These are phyloP conservation scores for Lepidium didymum DNA, from an alignment of 345 rosid genomes.

Conservation along the genomic window DNA sequence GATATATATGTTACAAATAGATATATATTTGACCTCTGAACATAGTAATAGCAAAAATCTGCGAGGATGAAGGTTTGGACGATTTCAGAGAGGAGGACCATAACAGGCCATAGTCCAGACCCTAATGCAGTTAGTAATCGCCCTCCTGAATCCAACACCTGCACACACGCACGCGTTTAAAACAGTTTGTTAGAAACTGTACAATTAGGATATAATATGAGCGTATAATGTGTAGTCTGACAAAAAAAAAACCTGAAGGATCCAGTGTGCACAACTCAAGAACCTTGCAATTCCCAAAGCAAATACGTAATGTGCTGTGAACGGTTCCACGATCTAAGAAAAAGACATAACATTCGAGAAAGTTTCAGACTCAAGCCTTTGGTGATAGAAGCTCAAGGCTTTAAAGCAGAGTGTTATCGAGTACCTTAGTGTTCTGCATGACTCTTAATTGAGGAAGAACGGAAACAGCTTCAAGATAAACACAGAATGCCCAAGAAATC, in stretches of 20 bases:
- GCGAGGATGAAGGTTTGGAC: constrained; percentile 89
- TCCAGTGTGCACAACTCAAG: constrained; percentile 93
- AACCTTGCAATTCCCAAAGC: constrained; percentile 89
- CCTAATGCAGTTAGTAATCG: constrained; percentile 67
- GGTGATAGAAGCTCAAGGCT: neutral
- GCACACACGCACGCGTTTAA: neutral
- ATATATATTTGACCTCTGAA: too few relatives aligned
- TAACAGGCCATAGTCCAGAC: constrained; percentile 80
- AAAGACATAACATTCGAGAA: neutral
- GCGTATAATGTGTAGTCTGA: neutral
- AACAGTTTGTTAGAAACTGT: neutral
- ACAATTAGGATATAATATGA: neutral
- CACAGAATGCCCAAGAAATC: constrained; percentile 84
- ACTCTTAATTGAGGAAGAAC: constrained; percentile 79
- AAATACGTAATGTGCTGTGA: constrained; percentile 94
- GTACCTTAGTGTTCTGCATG: constrained; percentile 89
- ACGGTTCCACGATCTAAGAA: constrained; percentile 79
- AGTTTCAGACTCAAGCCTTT: neutral
- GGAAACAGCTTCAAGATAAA: constrained; percentile 88
- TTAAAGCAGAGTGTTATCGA: neutral
- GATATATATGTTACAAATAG: too few relatives aligned
- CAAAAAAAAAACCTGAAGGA: constrained; percentile 61
- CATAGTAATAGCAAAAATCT: constrained; percentile 81
- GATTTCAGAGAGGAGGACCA: constrained; percentile 79
- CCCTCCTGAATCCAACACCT: constrained; percentile 76